These are phyloP conservation scores for Yamadazyma triangularis DNA, from an alignment of 1,139 yeast genomes.

Conservation along the genomic window DNA sequence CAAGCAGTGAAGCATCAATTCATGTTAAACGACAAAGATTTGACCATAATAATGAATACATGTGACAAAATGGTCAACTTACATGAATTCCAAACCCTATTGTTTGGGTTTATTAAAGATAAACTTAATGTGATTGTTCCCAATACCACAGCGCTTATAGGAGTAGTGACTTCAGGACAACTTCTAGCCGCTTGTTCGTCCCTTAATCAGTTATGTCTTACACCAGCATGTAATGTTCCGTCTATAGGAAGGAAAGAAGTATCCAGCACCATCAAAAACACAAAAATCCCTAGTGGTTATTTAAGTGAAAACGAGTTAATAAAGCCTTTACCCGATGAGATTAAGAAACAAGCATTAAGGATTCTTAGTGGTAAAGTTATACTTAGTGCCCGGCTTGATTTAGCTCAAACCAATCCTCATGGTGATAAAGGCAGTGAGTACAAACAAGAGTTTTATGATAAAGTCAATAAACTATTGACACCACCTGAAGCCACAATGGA, in stretches of 20 bases:
- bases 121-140: slow-evolving; percentile 69
- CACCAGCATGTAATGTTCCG: slow-evolving; percentile 83
- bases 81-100: slow-evolving; percentile 34
- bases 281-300: too few species aligned
- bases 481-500: slow-evolving; percentile 70
- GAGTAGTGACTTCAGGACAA: slow-evolving; percentile 71
- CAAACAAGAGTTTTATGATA: slow-evolving; percentile 53
- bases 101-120: slow-evolving; percentile 54
- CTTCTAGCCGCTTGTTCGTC: slow-evolving; percentile 72
- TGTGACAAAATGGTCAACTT: slow-evolving; percentile 48
- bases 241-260: slow-evolving; percentile 67
- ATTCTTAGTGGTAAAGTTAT: slow-evolving; percentile 76
- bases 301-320: slow-evolving; percentile 51
- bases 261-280: too few species aligned
- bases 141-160: slow-evolving; percentile 68
- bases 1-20: slow-evolving; percentile 24
- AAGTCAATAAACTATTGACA: slow-evolving; percentile 66
- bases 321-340: slow-evolving; percentile 51
- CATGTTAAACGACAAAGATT: slow-evolving; percentile 29
- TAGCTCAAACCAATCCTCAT: slow-evolving; percentile 34
- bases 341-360: slow-evolving; percentile 68
- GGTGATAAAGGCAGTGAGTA: slow-evolving; percentile 55
- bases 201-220: slow-evolving; percentile 56
- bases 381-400: slow-evolving; percentile 81
- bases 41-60: slow-evolving; percentile 37